phyloP scores from a whole-genome alignment of 805 yeast genomes.

The Teunomyces atbi region DNA sequence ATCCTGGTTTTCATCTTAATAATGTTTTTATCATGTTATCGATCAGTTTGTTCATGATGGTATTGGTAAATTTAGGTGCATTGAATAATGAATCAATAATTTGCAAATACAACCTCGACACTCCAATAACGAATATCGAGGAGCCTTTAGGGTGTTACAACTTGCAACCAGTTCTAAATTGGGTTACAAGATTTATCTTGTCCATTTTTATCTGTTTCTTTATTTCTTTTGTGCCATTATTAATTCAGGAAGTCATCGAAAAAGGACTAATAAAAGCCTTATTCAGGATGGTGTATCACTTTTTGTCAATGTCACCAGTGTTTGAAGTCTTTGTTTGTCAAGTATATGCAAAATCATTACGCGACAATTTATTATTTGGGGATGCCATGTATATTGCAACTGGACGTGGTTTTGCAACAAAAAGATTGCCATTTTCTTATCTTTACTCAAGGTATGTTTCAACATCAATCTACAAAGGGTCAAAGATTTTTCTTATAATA shows the following conservation, averaged over 20 bases:
- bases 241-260: conserved; percentile 85
- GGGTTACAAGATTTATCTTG: conserved; percentile 86
- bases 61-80: conserved; percentile 76
- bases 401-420: conserved; percentile 91
- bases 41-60: conserved; percentile 81
- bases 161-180: conserved; percentile 77
- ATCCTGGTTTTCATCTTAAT: conserved; percentile 93
- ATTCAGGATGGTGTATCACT: conserved; percentile 68
- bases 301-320: conserved; percentile 79
- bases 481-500: conserved; percentile 64
- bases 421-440: conserved; percentile 68
- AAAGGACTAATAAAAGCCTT: conserved; percentile 78
- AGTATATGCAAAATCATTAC: conserved; percentile 77
- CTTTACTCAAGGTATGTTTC: conserved; percentile 76
- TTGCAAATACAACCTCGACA: conserved; percentile 64
- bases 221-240: conserved; percentile 83
- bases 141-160: conserved; percentile 84
- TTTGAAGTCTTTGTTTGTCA: conserved; percentile 96
- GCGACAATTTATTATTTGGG: conserved; percentile 78
- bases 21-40: conserved; percentile 85
- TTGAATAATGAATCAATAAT: conserved; percentile 67
- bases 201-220: conserved; percentile 92
- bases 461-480: conserved; percentile 76
- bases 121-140: conserved; percentile 71
- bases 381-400: conserved; percentile 92